phyloP scores from a whole-genome alignment of 148 eudicot species.

The Fallopia convolvulus region DNA sequence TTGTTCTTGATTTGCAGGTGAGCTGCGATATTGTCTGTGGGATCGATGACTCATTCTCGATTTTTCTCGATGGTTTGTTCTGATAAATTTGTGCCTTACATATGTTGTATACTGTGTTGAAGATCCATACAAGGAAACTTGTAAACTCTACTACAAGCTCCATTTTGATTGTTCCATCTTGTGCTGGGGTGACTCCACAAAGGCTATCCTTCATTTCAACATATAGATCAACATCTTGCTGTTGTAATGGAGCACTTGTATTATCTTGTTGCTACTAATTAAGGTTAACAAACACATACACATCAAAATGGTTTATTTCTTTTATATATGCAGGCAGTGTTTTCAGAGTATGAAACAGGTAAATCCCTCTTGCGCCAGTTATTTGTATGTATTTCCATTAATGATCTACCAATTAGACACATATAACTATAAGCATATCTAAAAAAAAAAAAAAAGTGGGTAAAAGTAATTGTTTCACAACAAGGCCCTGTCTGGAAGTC shows the following conservation, averaged over 20 bases:
- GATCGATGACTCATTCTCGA: no score
- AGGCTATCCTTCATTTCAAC: constrained; percentile 15
- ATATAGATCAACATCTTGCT: no score
- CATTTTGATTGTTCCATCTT: background rate
- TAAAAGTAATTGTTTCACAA: background rate
- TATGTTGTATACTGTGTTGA: no score
- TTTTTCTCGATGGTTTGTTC: no score
- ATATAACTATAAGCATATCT: background rate
- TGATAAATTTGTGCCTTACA: no score
- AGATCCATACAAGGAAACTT: no score
- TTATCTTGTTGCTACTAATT: constrained; percentile 34
- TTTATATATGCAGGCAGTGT: background rate
- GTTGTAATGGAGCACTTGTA: constrained; percentile 14
- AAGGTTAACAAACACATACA: constrained; percentile 24
- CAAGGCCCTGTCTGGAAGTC: no score
- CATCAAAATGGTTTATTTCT: background rate
- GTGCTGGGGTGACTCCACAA: constrained; percentile 17
- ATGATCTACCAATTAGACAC: background rate
- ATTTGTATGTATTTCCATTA: background rate
- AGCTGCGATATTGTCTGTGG: no score
- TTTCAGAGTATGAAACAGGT: background rate
- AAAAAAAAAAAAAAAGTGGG: background rate
- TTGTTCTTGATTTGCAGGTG: no score
- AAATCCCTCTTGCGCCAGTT: background rate
- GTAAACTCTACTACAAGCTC: no score